Percentiles rank a stretch among this genome's conserved stretches.
These are phyloP conservation scores for Trichoderma citrinoviride DNA, from an alignment of 2,329 filamentous ascomycete species.

Conservation along the genomic window DNA sequence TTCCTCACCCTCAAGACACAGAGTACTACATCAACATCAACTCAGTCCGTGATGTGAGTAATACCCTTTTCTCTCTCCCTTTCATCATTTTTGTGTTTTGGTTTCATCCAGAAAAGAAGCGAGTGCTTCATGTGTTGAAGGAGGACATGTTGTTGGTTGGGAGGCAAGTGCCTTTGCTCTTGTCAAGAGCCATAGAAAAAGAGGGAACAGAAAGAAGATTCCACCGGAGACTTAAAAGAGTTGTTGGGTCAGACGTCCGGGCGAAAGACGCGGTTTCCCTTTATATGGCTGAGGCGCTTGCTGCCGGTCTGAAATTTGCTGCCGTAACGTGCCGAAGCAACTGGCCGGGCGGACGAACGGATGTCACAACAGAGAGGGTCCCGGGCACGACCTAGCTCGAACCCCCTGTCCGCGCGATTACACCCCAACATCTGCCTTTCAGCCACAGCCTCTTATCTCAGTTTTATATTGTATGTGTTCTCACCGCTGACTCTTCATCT, in stretches of 20 bases:
- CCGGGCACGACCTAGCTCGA: constrained; percentile 1
- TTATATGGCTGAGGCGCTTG: constrained; percentile 20
- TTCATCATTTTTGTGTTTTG: background rate
- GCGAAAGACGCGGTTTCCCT: constrained; percentile 16
- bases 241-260: background rate
- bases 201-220: background rate
- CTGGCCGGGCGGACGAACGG: constrained; percentile 39
- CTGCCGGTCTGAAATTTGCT: constrained; percentile 14
- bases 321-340: constrained; percentile 28
- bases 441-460: background rate
- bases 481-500: constrained; percentile 26
- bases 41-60: constrained; percentile 96
- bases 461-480: background rate
- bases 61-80: constrained; percentile 25
- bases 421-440: background rate
- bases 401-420: constrained; percentile 21
- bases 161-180: background rate
- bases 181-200: background rate
- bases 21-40: constrained; percentile 99
- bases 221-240: background rate
- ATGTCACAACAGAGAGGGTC: constrained; percentile 37
- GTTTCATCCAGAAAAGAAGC: background rate
- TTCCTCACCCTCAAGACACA: constrained; percentile 89
- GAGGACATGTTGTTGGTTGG: background rate
- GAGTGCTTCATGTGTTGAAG: background rate